These are phyloP conservation scores for Chaetomium sp. DNA, from an alignment of 2,329 filamentous ascomycete genomes.

Conservation along the genomic window DNA sequence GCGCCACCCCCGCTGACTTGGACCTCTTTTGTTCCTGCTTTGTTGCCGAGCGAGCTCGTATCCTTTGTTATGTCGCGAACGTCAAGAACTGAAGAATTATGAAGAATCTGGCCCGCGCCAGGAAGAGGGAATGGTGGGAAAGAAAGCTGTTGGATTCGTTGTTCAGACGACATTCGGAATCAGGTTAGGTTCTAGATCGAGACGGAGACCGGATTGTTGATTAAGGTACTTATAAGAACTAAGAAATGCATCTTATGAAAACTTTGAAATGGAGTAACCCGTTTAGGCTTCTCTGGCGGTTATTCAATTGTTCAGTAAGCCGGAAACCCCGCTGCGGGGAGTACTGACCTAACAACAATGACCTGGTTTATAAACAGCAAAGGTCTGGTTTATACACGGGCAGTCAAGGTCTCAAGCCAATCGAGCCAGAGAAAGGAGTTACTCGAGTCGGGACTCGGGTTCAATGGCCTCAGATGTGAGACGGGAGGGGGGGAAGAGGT, in stretches of 20 bases:
- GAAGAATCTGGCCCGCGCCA: neutral
- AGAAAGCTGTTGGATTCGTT: neutral
- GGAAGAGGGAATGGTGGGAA: neutral
- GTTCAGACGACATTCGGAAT: no score
- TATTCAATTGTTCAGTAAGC: no score
- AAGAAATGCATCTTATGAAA: no score
- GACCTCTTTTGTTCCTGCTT: neutral
- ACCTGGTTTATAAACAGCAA: no score
- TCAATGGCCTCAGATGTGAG: neutral
- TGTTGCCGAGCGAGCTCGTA: neutral
- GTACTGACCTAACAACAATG: no score
- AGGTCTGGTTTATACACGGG: no score
- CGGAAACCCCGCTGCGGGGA: no score
- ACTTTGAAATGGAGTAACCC: no score
- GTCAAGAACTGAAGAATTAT: neutral
- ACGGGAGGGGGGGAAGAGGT: neutral
- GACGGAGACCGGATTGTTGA: no score
- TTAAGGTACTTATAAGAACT: no score
- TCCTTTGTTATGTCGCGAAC: conserved; percentile 3
- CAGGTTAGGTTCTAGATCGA: no score
- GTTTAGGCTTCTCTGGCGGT: no score
- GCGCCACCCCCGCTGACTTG: neutral
- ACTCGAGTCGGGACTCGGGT: neutral
- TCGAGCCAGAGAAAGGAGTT: neutral
- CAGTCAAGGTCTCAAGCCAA: neutral